Conservation (phyloP, 2,329 filamentous ascomycete genomes). For the Ophioceras dolichostomum region DNA sequence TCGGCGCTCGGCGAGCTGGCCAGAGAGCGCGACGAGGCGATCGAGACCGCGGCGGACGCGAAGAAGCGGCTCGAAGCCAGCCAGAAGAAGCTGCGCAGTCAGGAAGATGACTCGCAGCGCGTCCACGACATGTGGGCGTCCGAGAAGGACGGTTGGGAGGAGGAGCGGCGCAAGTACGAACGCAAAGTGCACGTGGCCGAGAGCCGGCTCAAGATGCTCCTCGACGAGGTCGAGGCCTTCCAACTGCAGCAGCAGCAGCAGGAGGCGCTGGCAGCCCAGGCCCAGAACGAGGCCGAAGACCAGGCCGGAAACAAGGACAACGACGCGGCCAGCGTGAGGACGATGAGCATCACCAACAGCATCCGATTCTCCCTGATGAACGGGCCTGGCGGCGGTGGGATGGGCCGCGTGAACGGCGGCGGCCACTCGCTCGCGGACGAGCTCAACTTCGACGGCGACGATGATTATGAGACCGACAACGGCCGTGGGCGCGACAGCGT, state of each 20-base stretch:
- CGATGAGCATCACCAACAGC: conserved; percentile 60
- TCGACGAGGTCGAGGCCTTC: conserved; percentile 67
- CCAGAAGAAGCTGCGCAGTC: conserved; percentile 64
- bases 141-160: conserved; percentile 77
- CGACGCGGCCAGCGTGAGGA: conserved; percentile 61
- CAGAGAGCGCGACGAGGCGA: conserved; percentile 74
- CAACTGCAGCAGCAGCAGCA: conserved; percentile 44
- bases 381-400: conserved; percentile 32
- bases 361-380: conserved; percentile 58
- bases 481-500: conserved; percentile 44
- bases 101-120: conserved; percentile 73
- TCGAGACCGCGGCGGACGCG: conserved; percentile 59
- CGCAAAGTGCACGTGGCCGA: conserved; percentile 85
- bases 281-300: conserved; percentile 43
- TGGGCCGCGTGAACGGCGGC: conserved; percentile 35
- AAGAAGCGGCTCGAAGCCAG: conserved; percentile 64
- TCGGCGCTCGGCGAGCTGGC: conserved; percentile 75
- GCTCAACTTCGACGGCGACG: conserved; percentile 74
- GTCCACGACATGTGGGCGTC: conserved; percentile 71
- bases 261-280: conserved; percentile 1
- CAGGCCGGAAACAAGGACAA: conserved; percentile 44
- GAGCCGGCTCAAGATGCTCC: conserved; percentile 65
- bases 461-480: conserved; percentile 59
- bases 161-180: conserved; percentile 71
- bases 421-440: conserved; percentile 82